Evolutionary conservation across 2,329 filamentous ascomycete genomes (phyloP), one percentile per base, ranked within the genome.

Genomic region (Ascocoryne sarcoides): DNA sequence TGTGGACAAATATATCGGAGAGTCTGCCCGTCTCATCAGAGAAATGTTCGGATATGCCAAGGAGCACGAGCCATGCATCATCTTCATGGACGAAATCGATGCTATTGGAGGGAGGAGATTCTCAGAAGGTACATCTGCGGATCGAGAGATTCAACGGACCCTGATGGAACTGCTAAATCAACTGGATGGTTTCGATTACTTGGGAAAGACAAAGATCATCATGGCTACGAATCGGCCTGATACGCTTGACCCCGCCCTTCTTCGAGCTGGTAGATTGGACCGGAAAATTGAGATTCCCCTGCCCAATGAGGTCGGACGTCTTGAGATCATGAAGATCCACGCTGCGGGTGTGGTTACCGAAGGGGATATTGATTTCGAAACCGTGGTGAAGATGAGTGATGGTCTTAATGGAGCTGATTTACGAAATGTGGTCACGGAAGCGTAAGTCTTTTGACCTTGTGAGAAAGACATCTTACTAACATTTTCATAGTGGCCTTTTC

Each of bases 11-110:
- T 98, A 98, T 62, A 98, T 98, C 50, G 92, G 92, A 64, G 92
- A 98, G 68, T 98, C 92, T 9, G 92, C 92, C 28, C 83, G 93
- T 52, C 72, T 98, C 51, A 98, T 98, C 59, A 82, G 92, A 63
- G 92, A 98, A 65, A 98, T 98, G 93, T 98, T 98, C 60, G 93
- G 92, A 43, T 98, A 98, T 60, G 92, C 93, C 57, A 96, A 95
- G 67, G 93, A 98, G 64, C 92, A 98, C 64, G 92, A 98, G 65
- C 92, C 92, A 29, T 98, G 92, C 65, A 98, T 98, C 65, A 98
- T 98, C 67, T 98, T 98, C 76, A 98, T 98, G 92, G 93, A 98
- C 72, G 92, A 98, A 68, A 98, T 98, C 60, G 92, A 98, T 60
- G 92, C 92, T 59, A 98, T 98, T 59, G 92, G 92, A 62, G 93